These are phyloP conservation scores for Acacia acuminata DNA, from an alignment of 306 rosid genomes.

Conservation along the genomic window DNA sequence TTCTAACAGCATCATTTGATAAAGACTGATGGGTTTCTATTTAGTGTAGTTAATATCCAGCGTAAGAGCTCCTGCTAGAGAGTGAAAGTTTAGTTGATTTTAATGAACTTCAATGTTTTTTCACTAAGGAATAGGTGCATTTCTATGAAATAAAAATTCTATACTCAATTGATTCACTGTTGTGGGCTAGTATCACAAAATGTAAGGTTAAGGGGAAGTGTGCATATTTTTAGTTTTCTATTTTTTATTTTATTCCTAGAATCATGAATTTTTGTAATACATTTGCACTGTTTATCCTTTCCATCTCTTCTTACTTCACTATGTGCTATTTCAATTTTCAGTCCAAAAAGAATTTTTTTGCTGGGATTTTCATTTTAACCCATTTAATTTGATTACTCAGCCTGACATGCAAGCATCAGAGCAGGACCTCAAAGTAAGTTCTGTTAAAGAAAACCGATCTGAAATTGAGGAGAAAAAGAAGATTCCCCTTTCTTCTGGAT, in stretches of 20 bases:
- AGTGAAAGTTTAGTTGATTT: not conserved
- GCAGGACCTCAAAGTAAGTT: conserved; percentile 44
- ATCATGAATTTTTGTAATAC: conserved; percentile 13
- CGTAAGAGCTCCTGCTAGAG: not conserved
- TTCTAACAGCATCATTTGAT: not conserved
- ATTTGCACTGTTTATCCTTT: not conserved
- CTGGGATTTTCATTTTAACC: conserved; percentile 28
- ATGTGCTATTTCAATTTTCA: conserved; percentile 5
- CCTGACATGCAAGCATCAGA: conserved; percentile 46
- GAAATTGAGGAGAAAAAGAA: conserved; percentile 47
- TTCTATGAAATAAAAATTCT: not conserved
- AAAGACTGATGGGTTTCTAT: not conserved
- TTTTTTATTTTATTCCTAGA: not conserved
- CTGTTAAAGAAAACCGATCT: conserved; percentile 46
- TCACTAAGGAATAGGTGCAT: not conserved
- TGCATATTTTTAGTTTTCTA: not conserved
- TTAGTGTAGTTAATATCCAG: not conserved
- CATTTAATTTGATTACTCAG: conserved; percentile 42
- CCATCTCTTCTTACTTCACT: not conserved
- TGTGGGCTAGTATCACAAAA: not conserved
- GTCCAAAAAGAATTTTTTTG: not conserved
- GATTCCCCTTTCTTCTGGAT: conserved; percentile 56
- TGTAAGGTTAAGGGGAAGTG: conserved; percentile 5
- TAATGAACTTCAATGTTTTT: not conserved
- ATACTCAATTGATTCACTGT: not conserved